Conservation (phyloP, 345 rosid species). For the Abelmoschus esculentus region DNA sequence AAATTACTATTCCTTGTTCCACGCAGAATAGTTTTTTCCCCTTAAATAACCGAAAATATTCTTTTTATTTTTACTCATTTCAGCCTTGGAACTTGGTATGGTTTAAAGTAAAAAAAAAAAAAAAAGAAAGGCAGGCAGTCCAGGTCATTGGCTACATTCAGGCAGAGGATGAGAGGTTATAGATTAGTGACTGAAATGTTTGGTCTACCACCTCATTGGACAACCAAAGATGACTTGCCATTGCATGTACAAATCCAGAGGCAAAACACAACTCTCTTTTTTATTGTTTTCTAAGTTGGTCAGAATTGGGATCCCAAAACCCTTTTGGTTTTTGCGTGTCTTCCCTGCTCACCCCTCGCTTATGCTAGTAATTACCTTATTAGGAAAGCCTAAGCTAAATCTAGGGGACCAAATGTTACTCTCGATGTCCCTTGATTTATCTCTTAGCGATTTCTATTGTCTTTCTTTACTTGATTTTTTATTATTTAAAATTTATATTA, state of each 20-base stretch:
- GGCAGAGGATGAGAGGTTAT: constrained; percentile 3
- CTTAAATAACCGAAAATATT: background rate
- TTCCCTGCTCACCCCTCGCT: constrained; percentile 5
- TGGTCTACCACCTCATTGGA: constrained; percentile 39
- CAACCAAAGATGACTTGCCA: constrained; percentile 26
- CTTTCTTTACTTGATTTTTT: too few relatives aligned
- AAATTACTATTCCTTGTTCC: too few relatives aligned
- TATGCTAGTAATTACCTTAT: constrained; percentile 25
- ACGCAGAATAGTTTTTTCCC: too few relatives aligned
- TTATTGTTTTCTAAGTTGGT: constrained; percentile 13
- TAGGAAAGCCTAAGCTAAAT: constrained; percentile 25
- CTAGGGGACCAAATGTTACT: background rate
- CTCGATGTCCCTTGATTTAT: too few relatives aligned
- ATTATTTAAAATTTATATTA: too few relatives aligned
- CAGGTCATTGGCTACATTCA: background rate
- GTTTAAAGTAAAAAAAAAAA: background rate
- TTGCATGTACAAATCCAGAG: constrained; percentile 38
- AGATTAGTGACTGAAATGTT: constrained; percentile 1
- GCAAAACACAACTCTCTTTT: constrained; percentile 25
- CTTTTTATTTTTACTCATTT: constrained; percentile 21
- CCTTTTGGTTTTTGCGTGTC: background rate
- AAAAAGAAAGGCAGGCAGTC: background rate
- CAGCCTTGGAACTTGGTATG: constrained; percentile 41
- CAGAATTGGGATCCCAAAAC: constrained; percentile 12
- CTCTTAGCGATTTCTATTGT: too few relatives aligned